A percentile compares a stretch with the other conserved stretches of the same genome.
Evolutionary conservation across 116 monocot genomes (phyloP).

Genomic region (Thalassia testudinum): DNA sequence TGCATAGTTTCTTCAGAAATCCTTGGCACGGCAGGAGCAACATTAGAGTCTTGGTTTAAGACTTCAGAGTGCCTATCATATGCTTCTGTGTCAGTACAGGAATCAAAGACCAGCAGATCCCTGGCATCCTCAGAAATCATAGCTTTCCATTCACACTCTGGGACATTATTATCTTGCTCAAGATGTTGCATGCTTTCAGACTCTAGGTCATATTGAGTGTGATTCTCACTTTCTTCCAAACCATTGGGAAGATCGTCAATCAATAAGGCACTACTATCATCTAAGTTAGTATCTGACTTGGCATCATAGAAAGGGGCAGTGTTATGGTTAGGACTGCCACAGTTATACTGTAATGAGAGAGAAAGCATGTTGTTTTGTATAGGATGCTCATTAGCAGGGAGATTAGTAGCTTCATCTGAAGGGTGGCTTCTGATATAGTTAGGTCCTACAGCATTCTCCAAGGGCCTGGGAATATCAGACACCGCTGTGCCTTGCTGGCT

Average conservation of each 20-base stretch:
- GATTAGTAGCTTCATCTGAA: constrained; percentile 26
- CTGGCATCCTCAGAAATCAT: constrained; percentile 33
- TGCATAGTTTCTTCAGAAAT: constrained; percentile 1
- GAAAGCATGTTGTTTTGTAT: constrained; percentile 5
- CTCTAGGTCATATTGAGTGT: constrained; percentile 13
- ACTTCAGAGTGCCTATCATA: constrained; percentile 8
- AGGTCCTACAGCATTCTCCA: background rate
- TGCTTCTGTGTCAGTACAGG: constrained; percentile 18
- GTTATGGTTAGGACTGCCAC: constrained; percentile 66
- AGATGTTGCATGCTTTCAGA: constrained; percentile 1
- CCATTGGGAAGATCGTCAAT: constrained; percentile 18
- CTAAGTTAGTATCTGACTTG: constrained; percentile 26
- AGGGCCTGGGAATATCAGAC: constrained; percentile 9
- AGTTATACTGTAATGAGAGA: constrained; percentile 19
- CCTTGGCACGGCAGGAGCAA: constrained; percentile 3
- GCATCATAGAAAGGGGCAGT: constrained; percentile 24
- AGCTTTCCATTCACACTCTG: constrained; percentile 46
- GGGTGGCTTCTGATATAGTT: constrained; percentile 13
- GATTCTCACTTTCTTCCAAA: constrained; percentile 17
- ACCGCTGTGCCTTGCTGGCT: constrained; percentile 6
- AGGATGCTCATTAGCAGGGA: constrained; percentile 31
- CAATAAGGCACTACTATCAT: constrained; percentile 3
- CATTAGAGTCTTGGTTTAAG: constrained; percentile 4
- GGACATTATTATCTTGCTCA: constrained; percentile 13
- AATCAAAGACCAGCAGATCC: constrained; percentile 34